phyloP scores from a whole-genome alignment of 108 stramenopile genomes.

The Craspedostauros australis region DNA sequence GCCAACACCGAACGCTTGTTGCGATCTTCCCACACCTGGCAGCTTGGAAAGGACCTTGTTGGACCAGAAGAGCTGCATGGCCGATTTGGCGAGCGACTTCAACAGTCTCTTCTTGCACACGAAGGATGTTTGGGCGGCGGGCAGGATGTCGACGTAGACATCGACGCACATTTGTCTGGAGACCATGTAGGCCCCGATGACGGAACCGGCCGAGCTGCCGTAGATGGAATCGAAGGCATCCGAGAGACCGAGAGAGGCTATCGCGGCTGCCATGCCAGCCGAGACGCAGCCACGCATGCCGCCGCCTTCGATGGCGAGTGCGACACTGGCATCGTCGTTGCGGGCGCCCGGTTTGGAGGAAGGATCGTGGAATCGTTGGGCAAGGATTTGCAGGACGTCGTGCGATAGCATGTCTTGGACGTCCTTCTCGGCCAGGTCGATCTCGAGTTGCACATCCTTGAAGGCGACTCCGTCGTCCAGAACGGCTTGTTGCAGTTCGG shows the following conservation, averaged over 20 bases:
- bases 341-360: slow-evolving; percentile 56
- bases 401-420: too few species aligned
- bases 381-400: slow-evolving; percentile 58
- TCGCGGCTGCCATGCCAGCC: slow-evolving; percentile 79
- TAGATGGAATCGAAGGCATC: slow-evolving; percentile 70
- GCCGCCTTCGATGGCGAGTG: slow-evolving; percentile 80
- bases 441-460: too few species aligned
- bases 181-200: slow-evolving; percentile 75
- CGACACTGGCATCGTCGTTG: slow-evolving; percentile 52
- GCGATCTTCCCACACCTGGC: too few species aligned
- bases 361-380: slow-evolving; percentile 33
- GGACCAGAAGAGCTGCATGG: too few species aligned
- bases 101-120: slow-evolving; percentile 52
- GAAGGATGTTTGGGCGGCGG: slow-evolving; percentile 53
- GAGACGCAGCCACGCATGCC: slow-evolving; percentile 72
- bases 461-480: too few species aligned
- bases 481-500: too few species aligned
- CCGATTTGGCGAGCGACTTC: slow-evolving; percentile 7
- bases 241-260: slow-evolving; percentile 65
- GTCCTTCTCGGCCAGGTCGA: too few species aligned
- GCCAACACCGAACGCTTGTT: too few species aligned
- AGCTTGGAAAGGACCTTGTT: too few species aligned
- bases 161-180: slow-evolving; percentile 72
- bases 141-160: slow-evolving; percentile 69
- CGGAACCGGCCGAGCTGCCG: slow-evolving; percentile 69